phyloP scores from a whole-genome alignment of 345 rosid species.

The Laguncularia racemosa region DNA sequence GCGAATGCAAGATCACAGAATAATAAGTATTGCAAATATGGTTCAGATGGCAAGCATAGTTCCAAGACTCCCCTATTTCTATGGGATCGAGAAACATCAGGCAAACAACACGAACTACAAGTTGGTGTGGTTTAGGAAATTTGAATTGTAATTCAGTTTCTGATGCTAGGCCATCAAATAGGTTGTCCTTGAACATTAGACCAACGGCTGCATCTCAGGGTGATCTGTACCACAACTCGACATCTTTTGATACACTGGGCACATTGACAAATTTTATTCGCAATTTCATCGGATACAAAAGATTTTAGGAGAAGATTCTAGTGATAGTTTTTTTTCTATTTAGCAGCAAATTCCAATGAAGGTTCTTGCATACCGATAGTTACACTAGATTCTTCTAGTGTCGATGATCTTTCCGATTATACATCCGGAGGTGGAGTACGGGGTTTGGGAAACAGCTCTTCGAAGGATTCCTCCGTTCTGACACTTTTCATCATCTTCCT shows the following conservation, averaged over 20 bases:
- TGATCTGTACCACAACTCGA: too few species aligned
- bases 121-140: slow-evolving; percentile 39
- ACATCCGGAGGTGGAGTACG: slow-evolving; percentile 45
- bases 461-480: slow-evolving; percentile 46
- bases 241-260: too few species aligned
- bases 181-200: slow-evolving; percentile 52
- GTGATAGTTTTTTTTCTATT: too few species aligned
- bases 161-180: slow-evolving; percentile 33
- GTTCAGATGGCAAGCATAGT: slow-evolving; percentile 29
- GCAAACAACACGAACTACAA: slow-evolving; percentile 27
- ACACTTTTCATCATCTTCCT: slow-evolving; percentile 51
- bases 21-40: slow-evolving; percentile 39
- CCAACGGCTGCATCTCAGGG: too few species aligned
- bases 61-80: slow-evolving; percentile 22
- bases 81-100: slow-evolving; percentile 30
- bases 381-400: slow-evolving; percentile 55
- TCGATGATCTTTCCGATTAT: slow-evolving; percentile 71
- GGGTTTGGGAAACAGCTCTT: slow-evolving; percentile 42
- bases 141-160: slow-evolving; percentile 46
- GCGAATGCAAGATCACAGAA: slow-evolving; percentile 39
- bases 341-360: too few species aligned
- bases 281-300: too few species aligned
- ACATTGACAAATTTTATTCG: too few species aligned
- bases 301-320: too few species aligned
- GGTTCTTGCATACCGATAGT: too few species aligned